Evolutionary conservation across 106 monocot genomes (phyloP).

Genomic region (Acorus gramineus): DNA sequence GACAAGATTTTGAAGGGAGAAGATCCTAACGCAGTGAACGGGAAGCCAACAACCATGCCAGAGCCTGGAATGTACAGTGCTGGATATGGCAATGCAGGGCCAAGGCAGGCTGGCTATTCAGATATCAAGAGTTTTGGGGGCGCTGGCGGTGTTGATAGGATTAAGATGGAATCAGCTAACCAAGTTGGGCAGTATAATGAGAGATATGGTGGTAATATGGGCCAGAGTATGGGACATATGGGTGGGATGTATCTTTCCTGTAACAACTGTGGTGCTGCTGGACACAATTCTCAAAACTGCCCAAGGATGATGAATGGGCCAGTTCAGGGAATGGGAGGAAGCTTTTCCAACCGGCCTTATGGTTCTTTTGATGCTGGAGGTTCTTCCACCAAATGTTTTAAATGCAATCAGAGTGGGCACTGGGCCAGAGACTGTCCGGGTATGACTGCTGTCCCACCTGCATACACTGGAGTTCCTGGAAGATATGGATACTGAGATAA

Average conservation of each 20-base stretch:
- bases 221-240: constrained; percentile 4
- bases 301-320: constrained; percentile 17
- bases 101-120: constrained; percentile 5
- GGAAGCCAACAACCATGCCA: constrained; percentile 5
- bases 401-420: constrained; percentile 76
- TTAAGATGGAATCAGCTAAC: constrained; percentile 7
- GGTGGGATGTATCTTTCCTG: constrained; percentile 18
- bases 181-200: constrained; percentile 10
- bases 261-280: constrained; percentile 28
- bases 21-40: constrained; percentile 12
- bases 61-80: constrained; percentile 15
- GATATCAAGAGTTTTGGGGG: constrained; percentile 7
- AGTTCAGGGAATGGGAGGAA: constrained; percentile 26
- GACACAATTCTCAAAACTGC: constrained; percentile 43
- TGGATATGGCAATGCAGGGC: constrained; percentile 10
- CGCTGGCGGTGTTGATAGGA: not conserved
- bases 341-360: constrained; percentile 23
- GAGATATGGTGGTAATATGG: constrained; percentile 15
- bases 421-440: constrained; percentile 82
- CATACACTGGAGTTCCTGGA: constrained; percentile 1
- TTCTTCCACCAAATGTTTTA: constrained; percentile 44
- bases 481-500: too few species aligned
- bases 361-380: constrained; percentile 10
- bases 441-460: constrained; percentile 1
- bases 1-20: constrained; percentile 37